A percentile compares a stretch with the other conserved stretches of the same genome.
phyloP scores from a whole-genome alignment of 2,329 filamentous ascomycete genomes.

The Trichocomaceae sp. region DNA sequence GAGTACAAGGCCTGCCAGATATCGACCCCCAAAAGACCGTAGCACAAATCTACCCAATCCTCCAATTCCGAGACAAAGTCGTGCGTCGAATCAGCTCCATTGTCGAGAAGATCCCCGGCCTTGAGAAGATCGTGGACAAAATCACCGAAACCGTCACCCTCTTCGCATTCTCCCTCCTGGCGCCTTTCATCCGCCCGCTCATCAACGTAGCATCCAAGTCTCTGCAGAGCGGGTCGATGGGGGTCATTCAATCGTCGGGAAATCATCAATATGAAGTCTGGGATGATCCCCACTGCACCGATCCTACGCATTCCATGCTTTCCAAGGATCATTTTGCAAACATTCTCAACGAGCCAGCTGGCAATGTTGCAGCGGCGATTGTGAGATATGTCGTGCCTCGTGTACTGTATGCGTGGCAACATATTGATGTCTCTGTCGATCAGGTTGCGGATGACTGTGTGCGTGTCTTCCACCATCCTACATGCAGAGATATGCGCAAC shows the following conservation, averaged over 20 bases:
- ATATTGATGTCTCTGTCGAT: slow-evolving; percentile 71
- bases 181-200: slow-evolving; percentile 86
- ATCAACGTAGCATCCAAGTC: slow-evolving; percentile 79
- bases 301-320: slow-evolving; percentile 76
- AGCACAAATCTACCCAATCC: slow-evolving; percentile 84
- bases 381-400: slow-evolving; percentile 83
- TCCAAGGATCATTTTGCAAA: slow-evolving; percentile 83
- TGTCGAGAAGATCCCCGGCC: slow-evolving; percentile 84
- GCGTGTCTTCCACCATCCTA: slow-evolving; percentile 84
- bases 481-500: slow-evolving; percentile 64
- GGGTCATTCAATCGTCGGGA: slow-evolving; percentile 60
- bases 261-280: slow-evolving; percentile 73
- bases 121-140: slow-evolving; percentile 84
- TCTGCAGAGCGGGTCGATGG: slow-evolving; percentile 77
- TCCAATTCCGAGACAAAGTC: slow-evolving; percentile 89
- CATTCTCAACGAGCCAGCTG: slow-evolving; percentile 68
- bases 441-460: slow-evolving; percentile 78
- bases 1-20: slow-evolving; percentile 67
- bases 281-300: slow-evolving; percentile 66
- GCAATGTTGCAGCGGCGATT: slow-evolving; percentile 65
- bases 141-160: slow-evolving; percentile 89
- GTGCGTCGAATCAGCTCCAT: slow-evolving; percentile 78
- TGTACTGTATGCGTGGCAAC: slow-evolving; percentile 87
- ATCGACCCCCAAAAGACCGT: slow-evolving; percentile 74
- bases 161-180: slow-evolving; percentile 83